Evolutionary conservation across 805 yeast genomes (phyloP).

Genomic region (Ogataea haglerorum): DNA sequence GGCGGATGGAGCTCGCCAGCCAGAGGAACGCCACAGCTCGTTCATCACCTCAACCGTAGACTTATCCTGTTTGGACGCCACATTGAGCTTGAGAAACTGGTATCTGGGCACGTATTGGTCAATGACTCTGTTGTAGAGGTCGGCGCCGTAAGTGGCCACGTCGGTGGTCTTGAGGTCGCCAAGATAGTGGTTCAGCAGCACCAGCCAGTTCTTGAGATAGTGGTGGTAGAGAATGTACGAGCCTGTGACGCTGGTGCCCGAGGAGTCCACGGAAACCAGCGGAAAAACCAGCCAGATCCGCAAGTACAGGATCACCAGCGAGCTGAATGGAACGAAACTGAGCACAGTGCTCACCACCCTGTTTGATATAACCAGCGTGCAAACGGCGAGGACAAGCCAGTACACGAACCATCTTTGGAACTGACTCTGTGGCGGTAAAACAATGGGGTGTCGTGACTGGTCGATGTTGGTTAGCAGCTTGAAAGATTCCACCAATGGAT

Average conservation of each 20-base stretch:
- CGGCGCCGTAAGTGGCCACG: conserved; percentile 1
- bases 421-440: conserved; percentile 7
- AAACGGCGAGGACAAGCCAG: conserved; percentile 61
- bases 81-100: conserved; percentile 11
- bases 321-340: conserved; percentile 52
- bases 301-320: conserved; percentile 43
- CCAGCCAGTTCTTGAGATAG: conserved; percentile 51
- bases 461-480: conserved; percentile 18
- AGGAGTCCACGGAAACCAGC: conserved; percentile 23
- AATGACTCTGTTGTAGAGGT: conserved; percentile 15
- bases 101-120: conserved; percentile 12
- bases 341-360: conserved; percentile 37
- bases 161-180: conserved; percentile 16
- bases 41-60: conserved; percentile 8
- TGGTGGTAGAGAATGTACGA: conserved; percentile 47
- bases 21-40: conserved; percentile 12
- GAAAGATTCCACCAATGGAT: conserved; percentile 37
- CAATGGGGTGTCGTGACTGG: conserved; percentile 6
- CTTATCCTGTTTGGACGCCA: conserved; percentile 2
- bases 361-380: conserved; percentile 17
- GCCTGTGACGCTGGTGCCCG: conserved; percentile 42
- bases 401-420: conserved; percentile 44
- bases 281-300: conserved; percentile 62
- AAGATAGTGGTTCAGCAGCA: conserved; percentile 28
- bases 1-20: background rate